Evolutionary conservation across 805 yeast species (phyloP).

Genomic region (Starmera caribaea): DNA sequence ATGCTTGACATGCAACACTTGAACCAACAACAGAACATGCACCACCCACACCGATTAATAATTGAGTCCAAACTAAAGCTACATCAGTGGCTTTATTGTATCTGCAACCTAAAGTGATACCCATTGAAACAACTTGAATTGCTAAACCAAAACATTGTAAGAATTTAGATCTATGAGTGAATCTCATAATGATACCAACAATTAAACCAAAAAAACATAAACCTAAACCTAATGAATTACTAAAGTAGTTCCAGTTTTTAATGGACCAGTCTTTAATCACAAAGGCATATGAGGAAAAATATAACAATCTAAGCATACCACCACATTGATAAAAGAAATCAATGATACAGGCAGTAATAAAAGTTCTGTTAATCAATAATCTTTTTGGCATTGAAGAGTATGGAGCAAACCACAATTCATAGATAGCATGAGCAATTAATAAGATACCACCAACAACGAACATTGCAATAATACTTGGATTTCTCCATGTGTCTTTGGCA

Average conservation of each 20-base stretch:
- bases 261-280: constrained; percentile 23
- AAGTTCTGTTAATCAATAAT: constrained; percentile 27
- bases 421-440: constrained; percentile 23
- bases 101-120: constrained; percentile 21
- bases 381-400: constrained; percentile 29
- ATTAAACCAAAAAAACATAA: constrained; percentile 28
- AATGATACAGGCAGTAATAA: constrained; percentile 23
- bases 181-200: constrained; percentile 25
- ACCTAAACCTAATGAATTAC: constrained; percentile 27
- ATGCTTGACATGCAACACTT: constrained; percentile 28
- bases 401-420: constrained; percentile 27
- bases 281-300: constrained; percentile 25
- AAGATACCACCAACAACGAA: constrained; percentile 29
- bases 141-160: constrained; percentile 24
- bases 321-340: constrained; percentile 24
- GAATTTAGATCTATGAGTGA: constrained; percentile 27
- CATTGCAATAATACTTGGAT: constrained; percentile 35
- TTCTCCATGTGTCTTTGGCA: constrained; percentile 25
- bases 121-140: constrained; percentile 25
- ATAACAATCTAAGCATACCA: constrained; percentile 20
- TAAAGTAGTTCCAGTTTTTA: constrained; percentile 27
- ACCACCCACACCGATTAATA: constrained; percentile 31
- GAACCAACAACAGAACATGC: constrained; percentile 28
- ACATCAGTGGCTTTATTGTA: constrained; percentile 9
- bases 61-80: constrained; percentile 23